These are phyloP conservation scores for Uronychia binucleata DNA, from an alignment of 73 alveolate species.

Conservation along the genomic window DNA sequence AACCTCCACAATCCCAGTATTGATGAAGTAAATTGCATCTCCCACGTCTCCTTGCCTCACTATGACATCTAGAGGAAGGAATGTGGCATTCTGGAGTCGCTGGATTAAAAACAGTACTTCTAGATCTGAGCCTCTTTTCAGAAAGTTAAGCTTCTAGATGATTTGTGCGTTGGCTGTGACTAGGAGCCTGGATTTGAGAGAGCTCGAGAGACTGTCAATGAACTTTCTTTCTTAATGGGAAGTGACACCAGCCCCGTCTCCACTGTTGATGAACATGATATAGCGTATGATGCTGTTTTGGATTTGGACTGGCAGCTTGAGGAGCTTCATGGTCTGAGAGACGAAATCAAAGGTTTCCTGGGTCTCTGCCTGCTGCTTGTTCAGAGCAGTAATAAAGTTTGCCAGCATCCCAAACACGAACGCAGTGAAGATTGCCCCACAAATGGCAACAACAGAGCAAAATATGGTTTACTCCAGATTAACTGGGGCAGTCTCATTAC, in stretches of 20 bases:
- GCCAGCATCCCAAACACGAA: constrained; percentile 69
- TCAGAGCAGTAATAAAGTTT: constrained; percentile 44
- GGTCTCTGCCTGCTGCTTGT: constrained; percentile 42
- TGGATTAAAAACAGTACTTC: constrained; percentile 32
- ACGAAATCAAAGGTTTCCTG: constrained; percentile 52
- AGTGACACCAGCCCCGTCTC: constrained; percentile 29
- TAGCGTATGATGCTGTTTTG: constrained; percentile 36
- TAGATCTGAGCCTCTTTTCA: constrained; percentile 15
- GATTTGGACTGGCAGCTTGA: constrained; percentile 48
- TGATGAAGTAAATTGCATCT: constrained; percentile 41
- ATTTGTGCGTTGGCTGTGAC: background rate
- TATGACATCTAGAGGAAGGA: constrained; percentile 37
- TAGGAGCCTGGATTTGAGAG: constrained; percentile 8
- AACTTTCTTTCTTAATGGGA: constrained; percentile 20
- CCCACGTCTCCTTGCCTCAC: constrained; percentile 51
- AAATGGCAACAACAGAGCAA: constrained; percentile 36
- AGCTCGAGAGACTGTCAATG: constrained; percentile 16
- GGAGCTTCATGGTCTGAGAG: constrained; percentile 42
- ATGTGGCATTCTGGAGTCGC: constrained; percentile 35
- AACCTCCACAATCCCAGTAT: constrained; percentile 52
- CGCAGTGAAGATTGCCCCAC: constrained; percentile 62
- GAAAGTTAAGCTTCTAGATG: constrained; percentile 7
- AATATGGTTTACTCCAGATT: constrained; percentile 31
- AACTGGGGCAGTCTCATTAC: constrained; percentile 56
- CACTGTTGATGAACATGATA: constrained; percentile 30